A percentile compares a stretch with the other conserved stretches of the same genome.
Evolutionary conservation across 257 asterid species (phyloP).

Genomic region (Ballota nigra): DNA sequence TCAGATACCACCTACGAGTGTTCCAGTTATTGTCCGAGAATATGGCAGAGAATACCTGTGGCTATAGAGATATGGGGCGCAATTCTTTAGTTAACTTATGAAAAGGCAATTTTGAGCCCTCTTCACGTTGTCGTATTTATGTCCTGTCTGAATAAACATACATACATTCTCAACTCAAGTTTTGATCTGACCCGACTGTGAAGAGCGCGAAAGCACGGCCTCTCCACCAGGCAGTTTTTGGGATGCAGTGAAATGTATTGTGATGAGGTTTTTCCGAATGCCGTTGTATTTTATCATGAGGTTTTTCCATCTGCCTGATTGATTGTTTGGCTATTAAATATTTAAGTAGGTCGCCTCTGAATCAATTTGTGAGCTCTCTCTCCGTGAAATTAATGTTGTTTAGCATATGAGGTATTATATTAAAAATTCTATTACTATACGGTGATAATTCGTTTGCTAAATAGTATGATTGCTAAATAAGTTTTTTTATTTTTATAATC

Average conservation of each 20-base stretch:
- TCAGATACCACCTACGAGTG: conserved; percentile 95
- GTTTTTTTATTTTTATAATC: too few species aligned
- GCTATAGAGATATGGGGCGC: conserved; percentile 37
- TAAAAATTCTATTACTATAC: too few species aligned
- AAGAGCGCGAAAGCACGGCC: conserved; percentile 62
- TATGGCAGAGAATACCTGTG: conserved; percentile 71
- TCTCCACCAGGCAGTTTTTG: conserved; percentile 66
- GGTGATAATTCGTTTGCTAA: too few species aligned
- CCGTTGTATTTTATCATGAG: not conserved
- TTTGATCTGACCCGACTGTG: conserved; percentile 51
- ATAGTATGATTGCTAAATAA: too few species aligned
- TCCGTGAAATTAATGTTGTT: too few species aligned
- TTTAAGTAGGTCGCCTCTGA: not conserved
- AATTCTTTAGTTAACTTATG: conserved; percentile 12
- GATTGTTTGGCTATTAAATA: not conserved
- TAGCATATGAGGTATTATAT: too few species aligned
- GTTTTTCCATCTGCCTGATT: not conserved
- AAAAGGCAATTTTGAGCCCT: conserved; percentile 15
- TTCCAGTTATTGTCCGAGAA: conserved; percentile 90
- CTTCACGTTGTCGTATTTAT: not conserved
- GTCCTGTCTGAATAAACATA: conserved; percentile 12
- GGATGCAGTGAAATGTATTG: conserved; percentile 10
- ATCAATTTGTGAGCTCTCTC: not conserved
- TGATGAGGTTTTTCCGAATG: not conserved
- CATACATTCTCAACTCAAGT: conserved; percentile 20